Conservation (phyloP, 129 eudicot species). For the Cynara cardunculus region DNA sequence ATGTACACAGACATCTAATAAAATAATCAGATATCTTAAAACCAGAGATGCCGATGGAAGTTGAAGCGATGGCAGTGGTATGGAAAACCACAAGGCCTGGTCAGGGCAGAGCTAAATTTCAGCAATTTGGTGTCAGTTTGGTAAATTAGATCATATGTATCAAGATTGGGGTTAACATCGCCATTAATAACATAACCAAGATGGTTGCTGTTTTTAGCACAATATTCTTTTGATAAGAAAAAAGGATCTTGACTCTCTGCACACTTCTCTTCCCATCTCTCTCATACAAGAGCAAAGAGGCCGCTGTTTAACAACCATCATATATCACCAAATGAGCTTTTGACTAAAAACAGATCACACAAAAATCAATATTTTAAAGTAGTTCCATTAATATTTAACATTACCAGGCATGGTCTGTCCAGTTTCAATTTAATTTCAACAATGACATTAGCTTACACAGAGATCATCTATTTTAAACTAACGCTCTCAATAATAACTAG, state of each 20-base stretch:
- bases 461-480: neutral
- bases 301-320: neutral
- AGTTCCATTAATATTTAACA: neutral
- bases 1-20: neutral
- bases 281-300: slow-evolving; percentile 4
- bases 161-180: neutral
- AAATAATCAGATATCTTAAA: neutral
- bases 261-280: neutral
- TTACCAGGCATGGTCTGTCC: neutral
- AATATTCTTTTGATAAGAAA: neutral
- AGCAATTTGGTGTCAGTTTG: neutral
- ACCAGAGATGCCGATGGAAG: neutral
- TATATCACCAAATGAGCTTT: neutral
- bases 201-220: neutral
- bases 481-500: neutral
- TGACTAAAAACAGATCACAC: neutral
- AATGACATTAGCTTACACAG: neutral
- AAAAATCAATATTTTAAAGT: neutral
- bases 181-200: neutral
- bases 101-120: neutral
- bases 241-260: neutral
- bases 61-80: neutral
- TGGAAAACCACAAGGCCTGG: neutral
- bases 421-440: neutral
- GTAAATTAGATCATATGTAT: neutral